Evolutionary conservation across 768 basidiomycete genomes (phyloP).

Genomic region (Kwoniella dejecticola): DNA sequence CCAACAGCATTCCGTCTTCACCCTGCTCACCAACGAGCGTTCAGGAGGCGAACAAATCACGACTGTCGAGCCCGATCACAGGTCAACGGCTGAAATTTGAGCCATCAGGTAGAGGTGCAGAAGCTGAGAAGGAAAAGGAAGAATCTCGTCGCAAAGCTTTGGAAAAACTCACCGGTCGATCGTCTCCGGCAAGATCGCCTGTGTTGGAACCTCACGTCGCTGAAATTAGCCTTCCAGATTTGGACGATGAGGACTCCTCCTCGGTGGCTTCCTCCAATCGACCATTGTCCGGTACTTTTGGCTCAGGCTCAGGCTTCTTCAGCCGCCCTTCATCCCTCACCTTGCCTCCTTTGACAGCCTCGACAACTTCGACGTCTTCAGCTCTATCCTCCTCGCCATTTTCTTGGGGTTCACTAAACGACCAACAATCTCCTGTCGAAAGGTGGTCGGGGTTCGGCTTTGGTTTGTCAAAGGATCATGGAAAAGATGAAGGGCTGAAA

Average conservation of each 20-base stretch:
- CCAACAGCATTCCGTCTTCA: constrained; percentile 39
- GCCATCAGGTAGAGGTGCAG: constrained; percentile 44
- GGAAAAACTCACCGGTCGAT: constrained; percentile 40
- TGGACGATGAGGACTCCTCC: constrained; percentile 43
- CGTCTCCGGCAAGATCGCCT: not conserved
- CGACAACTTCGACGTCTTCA: constrained; percentile 11
- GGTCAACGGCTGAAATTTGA: constrained; percentile 46
- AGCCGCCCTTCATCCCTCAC: constrained; percentile 21
- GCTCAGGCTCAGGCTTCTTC: constrained; percentile 23
- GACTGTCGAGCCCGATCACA: constrained; percentile 8
- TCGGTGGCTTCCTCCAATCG: constrained; percentile 33
- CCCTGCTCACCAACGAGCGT: constrained; percentile 33
- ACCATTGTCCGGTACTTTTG: constrained; percentile 36
- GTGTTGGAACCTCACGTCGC: constrained; percentile 8
- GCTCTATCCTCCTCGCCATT: constrained; percentile 9
- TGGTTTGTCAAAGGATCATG: constrained; percentile 23
- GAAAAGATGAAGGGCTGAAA: constrained; percentile 17
- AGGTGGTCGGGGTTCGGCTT: constrained; percentile 24
- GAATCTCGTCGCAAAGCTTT: constrained; percentile 44
- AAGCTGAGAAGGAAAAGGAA: constrained; percentile 46
- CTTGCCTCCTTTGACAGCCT: constrained; percentile 17
- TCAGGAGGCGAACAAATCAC: constrained; percentile 1
- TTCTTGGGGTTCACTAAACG: constrained; percentile 21
- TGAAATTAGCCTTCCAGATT: constrained; percentile 44
- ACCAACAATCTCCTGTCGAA: constrained; percentile 24